Conservation (phyloP, 306 rosid genomes). For the Lupinus albus region DNA sequence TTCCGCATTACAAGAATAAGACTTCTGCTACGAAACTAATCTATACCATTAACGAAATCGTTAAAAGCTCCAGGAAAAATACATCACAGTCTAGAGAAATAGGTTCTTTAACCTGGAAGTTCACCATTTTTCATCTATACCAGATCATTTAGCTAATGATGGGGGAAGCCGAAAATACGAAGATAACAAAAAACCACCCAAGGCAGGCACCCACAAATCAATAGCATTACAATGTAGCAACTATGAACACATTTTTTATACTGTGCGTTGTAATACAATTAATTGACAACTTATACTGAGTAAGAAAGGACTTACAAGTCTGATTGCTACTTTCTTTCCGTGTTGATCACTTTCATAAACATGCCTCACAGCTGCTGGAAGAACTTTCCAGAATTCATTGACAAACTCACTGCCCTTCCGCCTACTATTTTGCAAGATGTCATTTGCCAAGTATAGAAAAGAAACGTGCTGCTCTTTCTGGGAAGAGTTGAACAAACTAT, state of each 20-base stretch:
- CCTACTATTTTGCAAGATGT: constrained; percentile 81
- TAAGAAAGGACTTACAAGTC: constrained; percentile 59
- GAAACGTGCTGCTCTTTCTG: constrained; percentile 72
- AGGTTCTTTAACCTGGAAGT: constrained; percentile 2
- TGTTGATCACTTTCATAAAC: constrained; percentile 61
- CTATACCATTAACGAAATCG: not conserved
- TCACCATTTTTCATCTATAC: constrained; percentile 18
- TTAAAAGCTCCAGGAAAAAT: not conserved
- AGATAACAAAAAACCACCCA: not conserved
- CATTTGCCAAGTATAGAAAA: constrained; percentile 76
- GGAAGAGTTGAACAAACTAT: constrained; percentile 65
- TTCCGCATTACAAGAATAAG: constrained; percentile 7
- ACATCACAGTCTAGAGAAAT: not conserved
- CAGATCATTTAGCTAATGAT: not conserved
- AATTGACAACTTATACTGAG: not conserved
- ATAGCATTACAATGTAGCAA: not conserved
- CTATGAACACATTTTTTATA: not conserved
- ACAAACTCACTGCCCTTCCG: constrained; percentile 84
- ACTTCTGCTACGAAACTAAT: constrained; percentile 11
- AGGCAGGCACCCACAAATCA: not conserved
- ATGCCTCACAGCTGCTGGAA: constrained; percentile 65
- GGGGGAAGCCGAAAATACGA: not conserved
- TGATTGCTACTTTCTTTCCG: constrained; percentile 67
- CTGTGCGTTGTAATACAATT: constrained; percentile 4
- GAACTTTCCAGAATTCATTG: constrained; percentile 85